Conservation (phyloP, 306 rosid genomes). For the Rubus parviflorus region DNA sequence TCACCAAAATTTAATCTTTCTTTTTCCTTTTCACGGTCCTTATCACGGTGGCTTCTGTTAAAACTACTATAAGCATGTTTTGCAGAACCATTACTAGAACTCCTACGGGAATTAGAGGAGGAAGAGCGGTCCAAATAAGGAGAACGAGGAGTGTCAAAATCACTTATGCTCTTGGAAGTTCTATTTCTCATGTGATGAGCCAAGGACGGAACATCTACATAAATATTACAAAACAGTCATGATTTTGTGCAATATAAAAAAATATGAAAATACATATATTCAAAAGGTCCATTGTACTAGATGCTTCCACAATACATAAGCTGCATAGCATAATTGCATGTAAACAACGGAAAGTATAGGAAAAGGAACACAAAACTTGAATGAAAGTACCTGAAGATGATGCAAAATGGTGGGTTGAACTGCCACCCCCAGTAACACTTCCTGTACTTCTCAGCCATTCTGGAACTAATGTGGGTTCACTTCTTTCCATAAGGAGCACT, state of each 20-base stretch:
- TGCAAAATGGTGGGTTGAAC: constrained; percentile 82
- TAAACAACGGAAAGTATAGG: not conserved
- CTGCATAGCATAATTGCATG: not conserved
- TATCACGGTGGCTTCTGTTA: constrained; percentile 88
- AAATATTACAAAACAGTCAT: constrained; percentile 19
- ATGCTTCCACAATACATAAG: not conserved
- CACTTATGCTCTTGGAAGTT: constrained; percentile 56
- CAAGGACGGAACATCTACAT: constrained; percentile 59
- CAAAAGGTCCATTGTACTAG: not conserved
- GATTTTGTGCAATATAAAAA: constrained; percentile 7
- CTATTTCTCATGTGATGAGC: constrained; percentile 62
- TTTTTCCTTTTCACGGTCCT: constrained; percentile 94
- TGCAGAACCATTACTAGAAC: constrained; percentile 76
- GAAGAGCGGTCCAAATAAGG: constrained; percentile 76
- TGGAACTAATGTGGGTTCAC: constrained; percentile 99
- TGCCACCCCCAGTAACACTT: constrained; percentile 79
- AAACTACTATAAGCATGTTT: constrained; percentile 97
- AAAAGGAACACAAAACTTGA: not conserved
- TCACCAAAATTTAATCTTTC: constrained; percentile 68
- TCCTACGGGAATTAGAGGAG: constrained; percentile 77
- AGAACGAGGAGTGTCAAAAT: constrained; percentile 75
- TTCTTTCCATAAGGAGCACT: constrained; percentile 92
- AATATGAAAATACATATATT: not conserved
- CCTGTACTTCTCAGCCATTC: constrained; percentile 98
- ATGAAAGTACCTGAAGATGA: constrained; percentile 60